phyloP scores from a whole-genome alignment of 768 basidiomycete genomes.

The Lactarius quietus region DNA sequence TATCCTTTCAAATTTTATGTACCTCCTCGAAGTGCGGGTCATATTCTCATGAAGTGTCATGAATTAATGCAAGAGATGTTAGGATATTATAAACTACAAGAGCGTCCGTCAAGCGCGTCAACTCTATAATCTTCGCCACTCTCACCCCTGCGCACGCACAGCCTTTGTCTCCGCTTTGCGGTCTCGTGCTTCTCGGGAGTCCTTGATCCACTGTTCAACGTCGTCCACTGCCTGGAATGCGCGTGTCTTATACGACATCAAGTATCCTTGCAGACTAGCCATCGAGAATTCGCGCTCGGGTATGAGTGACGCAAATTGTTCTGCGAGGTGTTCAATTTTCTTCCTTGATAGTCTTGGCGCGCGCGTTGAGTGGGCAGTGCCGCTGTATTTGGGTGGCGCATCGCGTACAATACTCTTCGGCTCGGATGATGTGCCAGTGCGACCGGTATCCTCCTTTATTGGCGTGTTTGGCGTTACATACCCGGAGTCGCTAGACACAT shows the following conservation, averaged over 20 bases:
- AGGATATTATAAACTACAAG: not conserved
- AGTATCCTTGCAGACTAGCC: slow-evolving; percentile 50
- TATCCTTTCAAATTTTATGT: not conserved
- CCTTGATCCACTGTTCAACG: slow-evolving; percentile 47
- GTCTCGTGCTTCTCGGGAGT: slow-evolving; percentile 36
- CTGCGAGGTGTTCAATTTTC: slow-evolving; percentile 47
- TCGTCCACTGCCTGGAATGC: slow-evolving; percentile 54
- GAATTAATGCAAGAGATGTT: not conserved
- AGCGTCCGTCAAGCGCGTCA: not conserved
- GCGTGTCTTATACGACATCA: slow-evolving; percentile 64
- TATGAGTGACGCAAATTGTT: slow-evolving; percentile 51
- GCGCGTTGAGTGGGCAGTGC: slow-evolving; percentile 12
- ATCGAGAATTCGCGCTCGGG: slow-evolving; percentile 44
- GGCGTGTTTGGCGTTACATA: slow-evolving; percentile 25
- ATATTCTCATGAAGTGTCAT: not conserved
- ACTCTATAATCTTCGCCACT: not conserved
- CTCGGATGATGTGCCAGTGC: not conserved
- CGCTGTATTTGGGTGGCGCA: slow-evolving; percentile 7
- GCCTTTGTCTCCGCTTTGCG: slow-evolving; percentile 5
- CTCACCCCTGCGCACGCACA: not conserved
- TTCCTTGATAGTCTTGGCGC: slow-evolving; percentile 40
- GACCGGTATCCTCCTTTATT: slow-evolving; percentile 4
- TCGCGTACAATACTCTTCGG: not conserved
- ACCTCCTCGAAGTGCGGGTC: not conserved
- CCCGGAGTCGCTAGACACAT: slow-evolving; percentile 25